Conservation (phyloP, 2,329 filamentous ascomycete genomes). For the Verticillium isaacii region DNA sequence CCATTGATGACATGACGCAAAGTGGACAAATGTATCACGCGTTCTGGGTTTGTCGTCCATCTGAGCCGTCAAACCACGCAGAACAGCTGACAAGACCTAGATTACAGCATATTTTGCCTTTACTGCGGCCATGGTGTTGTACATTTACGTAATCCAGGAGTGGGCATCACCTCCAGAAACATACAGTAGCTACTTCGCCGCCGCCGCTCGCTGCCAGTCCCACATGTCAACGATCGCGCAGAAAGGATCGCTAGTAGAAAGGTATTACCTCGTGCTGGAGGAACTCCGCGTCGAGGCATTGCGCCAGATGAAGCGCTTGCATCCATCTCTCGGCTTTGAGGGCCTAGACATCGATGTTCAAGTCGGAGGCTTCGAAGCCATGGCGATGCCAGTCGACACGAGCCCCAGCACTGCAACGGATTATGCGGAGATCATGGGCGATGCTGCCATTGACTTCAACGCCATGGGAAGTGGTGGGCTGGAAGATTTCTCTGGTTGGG, state of each 20-base stretch:
- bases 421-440: neutral
- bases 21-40: conserved; percentile 29
- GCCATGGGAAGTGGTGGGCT: neutral
- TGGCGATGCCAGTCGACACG: neutral
- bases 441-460: neutral
- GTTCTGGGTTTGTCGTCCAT: conserved; percentile 29
- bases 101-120: conserved; percentile 39
- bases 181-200: conserved; percentile 25
- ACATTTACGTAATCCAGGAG: conserved; percentile 37
- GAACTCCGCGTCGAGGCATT: conserved; percentile 18
- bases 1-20: conserved; percentile 32
- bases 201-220: conserved; percentile 32
- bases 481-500: conserved; percentile 11
- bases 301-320: conserved; percentile 7
- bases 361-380: neutral
- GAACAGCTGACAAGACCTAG: conserved; percentile 7
- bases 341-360: neutral
- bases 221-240: conserved; percentile 31
- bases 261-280: conserved; percentile 37
- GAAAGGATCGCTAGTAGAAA: conserved; percentile 30
- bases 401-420: neutral
- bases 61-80: neutral
- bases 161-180: conserved; percentile 18
- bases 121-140: conserved; percentile 37
- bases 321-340: neutral